These are phyloP conservation scores for Chalciporus sp. DNA, from an alignment of 1,284 basidiomycete genomes.

Conservation along the genomic window DNA sequence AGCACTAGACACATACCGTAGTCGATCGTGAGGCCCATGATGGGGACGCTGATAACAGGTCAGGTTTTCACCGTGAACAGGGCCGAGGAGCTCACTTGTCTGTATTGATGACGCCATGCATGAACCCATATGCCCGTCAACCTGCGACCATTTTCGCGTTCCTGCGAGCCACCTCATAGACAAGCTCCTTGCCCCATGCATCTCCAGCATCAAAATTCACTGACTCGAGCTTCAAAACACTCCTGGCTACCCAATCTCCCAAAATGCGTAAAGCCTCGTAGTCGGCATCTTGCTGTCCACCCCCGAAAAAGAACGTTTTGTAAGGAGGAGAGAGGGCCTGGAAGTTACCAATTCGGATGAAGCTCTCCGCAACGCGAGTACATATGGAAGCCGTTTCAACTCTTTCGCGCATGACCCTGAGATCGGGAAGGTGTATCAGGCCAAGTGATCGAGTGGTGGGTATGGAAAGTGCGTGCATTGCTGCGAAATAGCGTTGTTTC, in stretches of 20 bases:
- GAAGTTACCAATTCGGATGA: constrained; percentile 92
- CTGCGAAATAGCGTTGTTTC: constrained; percentile 40
- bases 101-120: constrained; percentile 96
- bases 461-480: constrained; percentile 85
- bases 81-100: constrained; percentile 69
- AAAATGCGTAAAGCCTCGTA: constrained; percentile 74
- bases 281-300: constrained; percentile 74
- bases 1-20: constrained; percentile 55
- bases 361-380: constrained; percentile 86
- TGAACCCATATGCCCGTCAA: constrained; percentile 95
- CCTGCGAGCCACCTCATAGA: constrained; percentile 76
- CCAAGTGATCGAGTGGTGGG: constrained; percentile 90
- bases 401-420: constrained; percentile 82
- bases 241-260: constrained; percentile 70
- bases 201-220: constrained; percentile 46
- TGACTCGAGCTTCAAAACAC: constrained; percentile 54
- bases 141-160: constrained; percentile 91
- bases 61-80: constrained; percentile 1
- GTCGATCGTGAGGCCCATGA: constrained; percentile 92
- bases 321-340: constrained; percentile 81
- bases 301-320: constrained; percentile 69
- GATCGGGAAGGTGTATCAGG: constrained; percentile 74
- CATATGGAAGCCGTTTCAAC: constrained; percentile 80
- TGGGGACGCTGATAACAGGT: constrained; percentile 61
- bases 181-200: constrained; percentile 70